Evolutionary conservation across 768 basidiomycete genomes (phyloP).

Genomic region (Paxillus involutus): DNA sequence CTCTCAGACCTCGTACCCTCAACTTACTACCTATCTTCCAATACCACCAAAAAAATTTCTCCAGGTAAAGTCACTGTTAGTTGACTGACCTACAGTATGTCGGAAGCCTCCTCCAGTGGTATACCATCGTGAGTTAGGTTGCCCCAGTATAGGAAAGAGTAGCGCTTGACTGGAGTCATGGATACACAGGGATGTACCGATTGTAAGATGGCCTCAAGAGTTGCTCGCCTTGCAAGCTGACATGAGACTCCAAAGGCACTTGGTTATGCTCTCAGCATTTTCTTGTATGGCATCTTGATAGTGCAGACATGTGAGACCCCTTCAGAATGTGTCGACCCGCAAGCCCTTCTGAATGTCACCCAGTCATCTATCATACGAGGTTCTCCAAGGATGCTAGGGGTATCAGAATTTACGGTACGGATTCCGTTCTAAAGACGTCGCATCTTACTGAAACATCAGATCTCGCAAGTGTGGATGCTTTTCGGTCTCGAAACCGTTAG

Average conservation of each 20-base stretch:
- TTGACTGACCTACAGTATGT: too few species aligned
- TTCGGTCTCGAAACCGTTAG: not conserved
- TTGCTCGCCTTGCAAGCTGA: not conserved
- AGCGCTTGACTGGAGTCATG: too few species aligned
- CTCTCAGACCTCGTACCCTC: too few species aligned
- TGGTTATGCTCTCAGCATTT: not conserved
- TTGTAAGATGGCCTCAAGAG: not conserved
- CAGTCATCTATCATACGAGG: not conserved
- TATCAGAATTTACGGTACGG: not conserved
- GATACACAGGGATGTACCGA: not conserved
- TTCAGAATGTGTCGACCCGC: not conserved
- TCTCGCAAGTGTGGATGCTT: not conserved
- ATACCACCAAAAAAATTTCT: too few species aligned
- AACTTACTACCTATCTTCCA: too few species aligned
- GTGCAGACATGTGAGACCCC: not conserved
- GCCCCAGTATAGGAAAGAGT: too few species aligned
- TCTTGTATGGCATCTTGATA: not conserved
- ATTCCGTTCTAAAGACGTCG: not conserved
- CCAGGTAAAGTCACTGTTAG: too few species aligned
- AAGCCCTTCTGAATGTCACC: not conserved
- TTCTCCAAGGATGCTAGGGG: not conserved
- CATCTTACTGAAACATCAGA: not conserved
- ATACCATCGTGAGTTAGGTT: too few species aligned
- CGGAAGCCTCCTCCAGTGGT: too few species aligned
- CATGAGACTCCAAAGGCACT: not conserved